Evolutionary conservation across 192 early-diverging fungal species (phyloP).

Genomic region (Coemansia sp.): DNA sequence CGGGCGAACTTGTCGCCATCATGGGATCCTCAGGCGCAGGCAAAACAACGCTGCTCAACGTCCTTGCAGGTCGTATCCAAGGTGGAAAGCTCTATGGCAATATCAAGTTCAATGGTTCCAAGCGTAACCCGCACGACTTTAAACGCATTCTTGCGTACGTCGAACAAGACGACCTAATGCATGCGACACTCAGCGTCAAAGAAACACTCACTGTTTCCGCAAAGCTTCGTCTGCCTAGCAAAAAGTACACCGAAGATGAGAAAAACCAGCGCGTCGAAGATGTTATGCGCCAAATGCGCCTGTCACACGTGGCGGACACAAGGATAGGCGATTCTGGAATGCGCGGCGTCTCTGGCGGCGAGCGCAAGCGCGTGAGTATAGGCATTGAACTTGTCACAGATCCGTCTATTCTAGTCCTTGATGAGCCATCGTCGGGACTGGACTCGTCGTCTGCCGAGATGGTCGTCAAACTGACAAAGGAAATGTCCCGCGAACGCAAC

Average conservation of each 20-base stretch:
- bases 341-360: constrained; percentile 58
- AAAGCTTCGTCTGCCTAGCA: constrained; percentile 64
- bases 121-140: constrained; percentile 34
- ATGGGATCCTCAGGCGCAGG: constrained; percentile 93
- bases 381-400: constrained; percentile 54
- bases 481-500: constrained; percentile 58
- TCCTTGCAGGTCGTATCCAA: constrained; percentile 65
- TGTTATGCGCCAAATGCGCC: constrained; percentile 64
- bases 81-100: constrained; percentile 60
- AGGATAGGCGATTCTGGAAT: constrained; percentile 40
- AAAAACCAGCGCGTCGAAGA: constrained; percentile 63
- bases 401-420: constrained; percentile 57
- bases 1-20: constrained; percentile 79
- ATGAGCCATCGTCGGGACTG: constrained; percentile 66
- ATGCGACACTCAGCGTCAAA: constrained; percentile 65
- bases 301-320: constrained; percentile 60
- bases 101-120: constrained; percentile 56
- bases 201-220: constrained; percentile 76
- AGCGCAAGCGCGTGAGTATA: constrained; percentile 56
- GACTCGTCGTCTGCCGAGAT: constrained; percentile 66
- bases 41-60: constrained; percentile 81
- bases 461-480: constrained; percentile 59
- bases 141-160: constrained; percentile 55
- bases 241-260: constrained; percentile 43
- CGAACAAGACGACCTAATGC: constrained; percentile 58